Conservation (phyloP, 192 early-diverging fungal genomes). For the Mortierella claussenii region DNA sequence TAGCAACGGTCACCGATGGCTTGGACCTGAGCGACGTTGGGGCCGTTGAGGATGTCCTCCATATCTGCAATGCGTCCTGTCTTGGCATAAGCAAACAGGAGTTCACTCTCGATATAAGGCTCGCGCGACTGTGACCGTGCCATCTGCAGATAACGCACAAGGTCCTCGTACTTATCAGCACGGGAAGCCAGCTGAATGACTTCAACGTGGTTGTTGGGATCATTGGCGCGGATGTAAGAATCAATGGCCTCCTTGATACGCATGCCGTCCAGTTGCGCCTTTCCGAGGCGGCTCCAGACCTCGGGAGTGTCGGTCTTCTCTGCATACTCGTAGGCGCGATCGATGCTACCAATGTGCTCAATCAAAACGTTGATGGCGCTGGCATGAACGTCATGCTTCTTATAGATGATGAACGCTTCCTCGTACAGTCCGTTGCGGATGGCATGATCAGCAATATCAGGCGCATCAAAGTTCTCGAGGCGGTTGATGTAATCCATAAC, state of each 20-base stretch:
- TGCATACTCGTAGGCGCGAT: slow-evolving; percentile 96
- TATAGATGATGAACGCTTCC: slow-evolving; percentile 97
- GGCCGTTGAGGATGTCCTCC: slow-evolving; percentile 91
- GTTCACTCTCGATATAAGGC: slow-evolving; percentile 94
- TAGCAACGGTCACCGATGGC: slow-evolving; percentile 96
- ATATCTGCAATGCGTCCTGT: slow-evolving; percentile 90
- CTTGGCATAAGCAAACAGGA: slow-evolving; percentile 96
- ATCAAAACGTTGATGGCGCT: slow-evolving; percentile 93
- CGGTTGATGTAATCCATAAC: slow-evolving; percentile 95
- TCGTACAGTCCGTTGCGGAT: slow-evolving; percentile 90
- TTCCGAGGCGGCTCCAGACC: slow-evolving; percentile 96
- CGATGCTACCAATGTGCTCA: slow-evolving; percentile 91
- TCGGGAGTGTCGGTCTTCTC: slow-evolving; percentile 88
- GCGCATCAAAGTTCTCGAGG: slow-evolving; percentile 95
- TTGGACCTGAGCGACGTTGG: slow-evolving; percentile 96
- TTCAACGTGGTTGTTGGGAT: slow-evolving; percentile 88
- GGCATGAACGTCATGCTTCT: slow-evolving; percentile 90
- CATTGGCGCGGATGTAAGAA: slow-evolving; percentile 97
- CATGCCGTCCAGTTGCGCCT: slow-evolving; percentile 91
- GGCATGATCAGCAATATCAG: slow-evolving; percentile 97
- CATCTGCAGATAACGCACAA: slow-evolving; percentile 95
- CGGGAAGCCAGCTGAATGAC: slow-evolving; percentile 84
- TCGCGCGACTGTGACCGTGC: slow-evolving; percentile 96
- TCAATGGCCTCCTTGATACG: slow-evolving; percentile 96
- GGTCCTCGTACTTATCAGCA: slow-evolving; percentile 92